These are phyloP conservation scores for Metarhizium guizhouense DNA, from an alignment of 2,329 filamentous ascomycete species.

Conservation along the genomic window DNA sequence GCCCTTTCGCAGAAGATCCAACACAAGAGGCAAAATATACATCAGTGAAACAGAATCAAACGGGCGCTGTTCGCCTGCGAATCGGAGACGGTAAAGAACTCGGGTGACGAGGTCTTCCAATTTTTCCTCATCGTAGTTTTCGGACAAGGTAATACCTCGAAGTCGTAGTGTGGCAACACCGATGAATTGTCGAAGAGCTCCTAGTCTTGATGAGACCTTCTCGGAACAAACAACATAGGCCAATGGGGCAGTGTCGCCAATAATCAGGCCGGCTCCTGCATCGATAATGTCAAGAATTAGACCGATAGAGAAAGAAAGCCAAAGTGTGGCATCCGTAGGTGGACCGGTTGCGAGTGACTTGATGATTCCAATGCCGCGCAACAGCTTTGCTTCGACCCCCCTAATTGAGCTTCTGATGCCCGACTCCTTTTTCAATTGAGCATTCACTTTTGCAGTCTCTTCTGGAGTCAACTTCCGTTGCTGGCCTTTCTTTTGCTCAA, in stretches of 20 bases:
- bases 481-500: conserved; percentile 88
- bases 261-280: conserved; percentile 71
- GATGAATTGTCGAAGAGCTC: conserved; percentile 69
- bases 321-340: conserved; percentile 78
- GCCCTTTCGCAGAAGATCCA: conserved; percentile 68
- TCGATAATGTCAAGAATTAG: conserved; percentile 66
- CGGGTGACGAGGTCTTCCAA: conserved; percentile 78
- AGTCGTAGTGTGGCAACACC: conserved; percentile 80
- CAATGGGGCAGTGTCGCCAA: conserved; percentile 68
- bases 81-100: conserved; percentile 82
- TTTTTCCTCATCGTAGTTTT: conserved; percentile 68
- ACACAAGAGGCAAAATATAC: conserved; percentile 76
- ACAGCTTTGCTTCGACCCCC: conserved; percentile 58
- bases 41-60: conserved; percentile 83
- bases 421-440: conserved; percentile 80
- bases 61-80: conserved; percentile 85
- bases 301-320: conserved; percentile 77
- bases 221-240: conserved; percentile 75
- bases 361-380: conserved; percentile 80
- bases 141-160: conserved; percentile 63
- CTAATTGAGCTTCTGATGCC: conserved; percentile 67
- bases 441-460: conserved; percentile 82
- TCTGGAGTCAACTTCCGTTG: conserved; percentile 86
- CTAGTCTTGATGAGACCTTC: conserved; percentile 64
- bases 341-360: conserved; percentile 73